phyloP scores from a whole-genome alignment of 768 basidiomycete genomes.

The Dioszegia crocea region DNA sequence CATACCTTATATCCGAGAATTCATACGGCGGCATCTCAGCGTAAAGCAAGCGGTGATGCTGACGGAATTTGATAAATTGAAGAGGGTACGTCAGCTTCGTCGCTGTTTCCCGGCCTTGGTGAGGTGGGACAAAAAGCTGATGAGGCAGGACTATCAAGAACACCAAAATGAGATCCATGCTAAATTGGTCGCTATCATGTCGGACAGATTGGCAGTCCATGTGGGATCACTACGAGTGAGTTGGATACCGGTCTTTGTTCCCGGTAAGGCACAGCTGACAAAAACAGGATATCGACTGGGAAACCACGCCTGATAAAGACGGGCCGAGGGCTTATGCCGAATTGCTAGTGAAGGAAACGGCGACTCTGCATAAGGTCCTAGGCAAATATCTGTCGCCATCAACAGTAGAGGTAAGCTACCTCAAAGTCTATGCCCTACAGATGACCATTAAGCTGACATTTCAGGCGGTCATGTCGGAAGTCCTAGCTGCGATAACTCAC shows the following conservation, averaged over 20 bases:
- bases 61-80: slow-evolving; percentile 96
- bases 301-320: slow-evolving; percentile 48
- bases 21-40: slow-evolving; percentile 86
- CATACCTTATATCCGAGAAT: slow-evolving; percentile 92
- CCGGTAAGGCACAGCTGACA: not conserved
- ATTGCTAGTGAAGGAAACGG: slow-evolving; percentile 86
- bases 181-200: slow-evolving; percentile 97
- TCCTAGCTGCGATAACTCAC: slow-evolving; percentile 87
- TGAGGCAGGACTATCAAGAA: slow-evolving; percentile 83
- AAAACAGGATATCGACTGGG: slow-evolving; percentile 73
- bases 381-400: slow-evolving; percentile 76
- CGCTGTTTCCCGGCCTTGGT: not conserved
- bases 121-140: slow-evolving; percentile 8
- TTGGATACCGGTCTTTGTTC: not conserved
- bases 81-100: slow-evolving; percentile 65
- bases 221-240: slow-evolving; percentile 72
- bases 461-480: slow-evolving; percentile 90
- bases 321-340: slow-evolving; percentile 68
- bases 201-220: slow-evolving; percentile 81
- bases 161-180: slow-evolving; percentile 99
- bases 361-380: slow-evolving; percentile 90
- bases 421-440: slow-evolving; percentile 8
- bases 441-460: slow-evolving; percentile 16
- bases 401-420: slow-evolving; percentile 67
- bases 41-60: slow-evolving; percentile 94